Conservation (phyloP, 148 eudicot species). For the Rhododendron williamsianum region DNA sequence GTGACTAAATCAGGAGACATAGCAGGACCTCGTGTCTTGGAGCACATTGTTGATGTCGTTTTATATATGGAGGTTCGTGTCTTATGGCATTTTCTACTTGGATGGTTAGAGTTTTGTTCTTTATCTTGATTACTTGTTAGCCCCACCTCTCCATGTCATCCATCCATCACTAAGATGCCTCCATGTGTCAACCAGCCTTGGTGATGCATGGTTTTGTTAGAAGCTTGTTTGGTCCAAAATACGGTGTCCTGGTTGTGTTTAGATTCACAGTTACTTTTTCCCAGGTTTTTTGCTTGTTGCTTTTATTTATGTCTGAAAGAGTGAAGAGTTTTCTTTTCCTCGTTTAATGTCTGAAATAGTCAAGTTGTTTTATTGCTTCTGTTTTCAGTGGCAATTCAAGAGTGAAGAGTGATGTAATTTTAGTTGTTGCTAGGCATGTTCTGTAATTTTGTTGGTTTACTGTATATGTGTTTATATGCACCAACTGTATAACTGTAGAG, state of each 20-base stretch:
- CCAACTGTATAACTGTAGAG: background rate
- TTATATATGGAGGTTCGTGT: constrained; percentile 77
- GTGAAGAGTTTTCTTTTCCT: background rate
- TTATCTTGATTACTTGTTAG: background rate
- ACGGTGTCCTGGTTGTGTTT: background rate
- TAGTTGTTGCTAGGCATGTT: background rate
- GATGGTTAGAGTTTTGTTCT: constrained; percentile 1
- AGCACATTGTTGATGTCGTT: constrained; percentile 95
- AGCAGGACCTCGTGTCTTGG: constrained; percentile 95
- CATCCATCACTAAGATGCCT: background rate
- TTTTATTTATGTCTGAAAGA: background rate
- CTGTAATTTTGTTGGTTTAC: background rate
- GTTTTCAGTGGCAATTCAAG: background rate
- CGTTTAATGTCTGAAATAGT: background rate
- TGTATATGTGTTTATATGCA: background rate
- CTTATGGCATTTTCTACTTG: background rate
- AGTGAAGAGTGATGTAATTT: background rate
- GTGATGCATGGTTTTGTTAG: background rate
- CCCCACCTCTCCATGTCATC: background rate
- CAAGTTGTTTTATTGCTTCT: background rate
- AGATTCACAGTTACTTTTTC: background rate
- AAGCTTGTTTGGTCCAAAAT: background rate
- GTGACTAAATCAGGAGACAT: constrained; percentile 90
- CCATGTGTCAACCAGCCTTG: background rate
- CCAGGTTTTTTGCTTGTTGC: background rate